phyloP scores from a whole-genome alignment of 768 basidiomycete genomes.

The Clavulina sp. region DNA sequence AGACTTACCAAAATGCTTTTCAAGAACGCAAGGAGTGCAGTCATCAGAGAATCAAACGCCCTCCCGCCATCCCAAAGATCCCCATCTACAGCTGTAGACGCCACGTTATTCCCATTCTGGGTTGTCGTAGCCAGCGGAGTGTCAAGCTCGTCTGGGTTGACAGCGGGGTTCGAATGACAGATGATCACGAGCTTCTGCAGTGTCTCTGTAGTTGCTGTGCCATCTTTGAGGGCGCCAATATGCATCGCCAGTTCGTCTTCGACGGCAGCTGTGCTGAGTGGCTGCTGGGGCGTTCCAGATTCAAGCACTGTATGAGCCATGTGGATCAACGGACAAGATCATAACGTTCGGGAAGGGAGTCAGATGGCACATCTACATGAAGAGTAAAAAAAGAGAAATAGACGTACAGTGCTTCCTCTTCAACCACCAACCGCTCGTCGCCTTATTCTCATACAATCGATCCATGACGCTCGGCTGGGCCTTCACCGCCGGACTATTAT shows the following conservation, averaged over 20 bases:
- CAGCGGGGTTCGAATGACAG: constrained; percentile 38
- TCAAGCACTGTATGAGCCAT: constrained; percentile 23
- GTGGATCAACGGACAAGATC: too few species aligned
- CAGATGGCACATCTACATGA: neutral
- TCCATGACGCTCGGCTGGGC: constrained; percentile 45
- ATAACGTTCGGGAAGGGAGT: neutral
- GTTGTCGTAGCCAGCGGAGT: constrained; percentile 1
- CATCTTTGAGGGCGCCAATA: constrained; percentile 36
- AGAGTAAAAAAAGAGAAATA: neutral
- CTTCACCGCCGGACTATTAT: constrained; percentile 59
- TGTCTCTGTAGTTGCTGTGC: constrained; percentile 31
- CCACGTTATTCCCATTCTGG: neutral
- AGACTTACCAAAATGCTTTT: constrained; percentile 40
- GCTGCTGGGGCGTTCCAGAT: constrained; percentile 26
- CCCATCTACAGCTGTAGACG: neutral
- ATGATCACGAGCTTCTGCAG: constrained; percentile 52
- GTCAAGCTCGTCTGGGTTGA: constrained; percentile 22
- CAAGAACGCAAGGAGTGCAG: constrained; percentile 44
- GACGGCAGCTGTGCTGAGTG: neutral
- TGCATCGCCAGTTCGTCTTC: constrained; percentile 35
- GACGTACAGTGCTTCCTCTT: constrained; percentile 54
- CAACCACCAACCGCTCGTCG: constrained; percentile 72
- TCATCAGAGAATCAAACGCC: constrained; percentile 52
- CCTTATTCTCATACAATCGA: constrained; percentile 40
- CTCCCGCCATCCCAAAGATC: constrained; percentile 61